Conservation (phyloP, 345 rosid species). For the Excoecaria agallocha region DNA sequence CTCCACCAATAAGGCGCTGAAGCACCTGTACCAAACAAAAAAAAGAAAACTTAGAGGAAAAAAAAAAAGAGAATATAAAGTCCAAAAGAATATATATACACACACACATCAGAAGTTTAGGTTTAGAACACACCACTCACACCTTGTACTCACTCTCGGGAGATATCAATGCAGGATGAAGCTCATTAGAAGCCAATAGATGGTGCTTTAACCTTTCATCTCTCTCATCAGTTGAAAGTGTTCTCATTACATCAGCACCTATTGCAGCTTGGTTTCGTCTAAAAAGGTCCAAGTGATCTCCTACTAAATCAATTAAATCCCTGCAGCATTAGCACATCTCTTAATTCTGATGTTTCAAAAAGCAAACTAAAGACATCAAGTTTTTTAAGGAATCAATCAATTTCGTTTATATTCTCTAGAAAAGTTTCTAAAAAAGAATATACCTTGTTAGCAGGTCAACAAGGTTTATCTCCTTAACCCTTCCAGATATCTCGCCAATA, state of each 20-base stretch:
- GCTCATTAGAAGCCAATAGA: slow-evolving; percentile 83
- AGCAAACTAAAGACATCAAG: slow-evolving; percentile 3
- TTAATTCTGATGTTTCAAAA: slow-evolving; percentile 16
- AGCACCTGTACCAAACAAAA: slow-evolving; percentile 54
- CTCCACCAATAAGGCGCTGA: slow-evolving; percentile 76
- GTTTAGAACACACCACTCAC: slow-evolving; percentile 57
- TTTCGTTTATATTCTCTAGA: neutral
- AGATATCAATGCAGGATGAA: slow-evolving; percentile 86
- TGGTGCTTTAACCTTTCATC: slow-evolving; percentile 89
- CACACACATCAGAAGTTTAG: no score
- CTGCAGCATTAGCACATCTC: slow-evolving; percentile 45
- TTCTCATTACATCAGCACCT: slow-evolving; percentile 86
- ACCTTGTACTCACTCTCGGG: slow-evolving; percentile 99
- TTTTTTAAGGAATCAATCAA: neutral
- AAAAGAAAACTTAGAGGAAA: slow-evolving; percentile 10
- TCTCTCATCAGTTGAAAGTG: slow-evolving; percentile 81
- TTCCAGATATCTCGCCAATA: slow-evolving; percentile 75
- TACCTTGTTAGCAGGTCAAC: slow-evolving; percentile 87
- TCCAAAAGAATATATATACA: neutral
- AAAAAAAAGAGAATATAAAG: slow-evolving; percentile 9
- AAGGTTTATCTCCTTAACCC: slow-evolving; percentile 79
- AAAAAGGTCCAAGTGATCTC: slow-evolving; percentile 87
- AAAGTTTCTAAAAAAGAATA: neutral
- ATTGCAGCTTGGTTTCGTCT: slow-evolving; percentile 88
- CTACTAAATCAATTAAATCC: slow-evolving; percentile 87